phyloP scores from a whole-genome alignment of 1,139 yeast genomes.

The Yamadazyma membranifaciens region DNA sequence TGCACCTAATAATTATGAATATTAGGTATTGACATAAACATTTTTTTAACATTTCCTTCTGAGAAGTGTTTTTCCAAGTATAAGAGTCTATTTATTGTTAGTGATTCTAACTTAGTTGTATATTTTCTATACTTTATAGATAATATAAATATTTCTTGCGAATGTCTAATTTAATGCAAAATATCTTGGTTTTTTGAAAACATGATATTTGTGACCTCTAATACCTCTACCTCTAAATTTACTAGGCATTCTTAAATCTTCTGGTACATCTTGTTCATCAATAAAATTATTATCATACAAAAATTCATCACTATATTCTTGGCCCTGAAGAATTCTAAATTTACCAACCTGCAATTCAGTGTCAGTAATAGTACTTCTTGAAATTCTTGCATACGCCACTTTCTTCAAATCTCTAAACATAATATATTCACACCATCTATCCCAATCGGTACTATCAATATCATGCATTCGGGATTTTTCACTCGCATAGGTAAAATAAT shows the following conservation, averaged over 20 bases:
- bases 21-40: too few species aligned
- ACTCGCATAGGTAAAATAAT: constrained; percentile 88
- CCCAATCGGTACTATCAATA: constrained; percentile 92
- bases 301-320: constrained; percentile 39
- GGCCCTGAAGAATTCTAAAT: constrained; percentile 61
- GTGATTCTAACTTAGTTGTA: too few species aligned
- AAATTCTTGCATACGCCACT: constrained; percentile 90
- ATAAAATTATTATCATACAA: constrained; percentile 57
- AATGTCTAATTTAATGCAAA: constrained; percentile 24
- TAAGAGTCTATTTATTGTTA: too few species aligned
- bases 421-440: constrained; percentile 98
- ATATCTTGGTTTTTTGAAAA: constrained; percentile 86
- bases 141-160: background rate
- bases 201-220: constrained; percentile 91
- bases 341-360: constrained; percentile 96
- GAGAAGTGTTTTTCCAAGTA: too few species aligned
- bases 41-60: too few species aligned
- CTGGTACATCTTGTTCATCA: constrained; percentile 55
- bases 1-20: too few species aligned
- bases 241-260: constrained; percentile 74
- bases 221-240: constrained; percentile 90
- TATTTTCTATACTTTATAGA: background rate
- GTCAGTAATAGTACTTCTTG: constrained; percentile 92
- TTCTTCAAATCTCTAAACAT: constrained; percentile 83
- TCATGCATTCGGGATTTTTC: constrained; percentile 84